Evolutionary conservation across 768 basidiomycete species (phyloP).

Genomic region (Leccinum olivaceopallidum): DNA sequence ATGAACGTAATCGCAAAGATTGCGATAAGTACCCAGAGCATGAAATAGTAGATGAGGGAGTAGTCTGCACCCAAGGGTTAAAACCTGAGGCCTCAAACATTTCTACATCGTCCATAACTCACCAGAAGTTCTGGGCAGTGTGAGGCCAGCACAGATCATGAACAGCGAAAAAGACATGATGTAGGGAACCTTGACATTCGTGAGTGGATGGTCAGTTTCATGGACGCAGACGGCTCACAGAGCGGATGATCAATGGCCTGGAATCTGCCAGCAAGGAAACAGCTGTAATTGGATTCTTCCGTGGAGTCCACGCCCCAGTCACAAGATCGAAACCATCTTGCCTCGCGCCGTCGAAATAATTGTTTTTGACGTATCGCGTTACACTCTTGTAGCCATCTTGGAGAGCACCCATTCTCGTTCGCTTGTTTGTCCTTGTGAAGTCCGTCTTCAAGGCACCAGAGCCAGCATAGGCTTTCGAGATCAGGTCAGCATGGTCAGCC

Average conservation of each 20-base stretch:
- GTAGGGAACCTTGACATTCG: slow-evolving; percentile 72
- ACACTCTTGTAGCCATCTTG: slow-evolving; percentile 87
- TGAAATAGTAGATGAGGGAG: slow-evolving; percentile 81
- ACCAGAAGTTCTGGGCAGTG: slow-evolving; percentile 88
- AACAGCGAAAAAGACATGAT: slow-evolving; percentile 77
- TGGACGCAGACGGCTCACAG: slow-evolving; percentile 51
- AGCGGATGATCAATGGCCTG: slow-evolving; percentile 80
- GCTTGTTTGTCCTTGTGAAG: slow-evolving; percentile 90
- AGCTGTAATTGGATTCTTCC: slow-evolving; percentile 67
- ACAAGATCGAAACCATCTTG: slow-evolving; percentile 95
- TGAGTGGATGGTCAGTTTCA: slow-evolving; percentile 5
- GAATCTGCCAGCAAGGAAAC: slow-evolving; percentile 74
- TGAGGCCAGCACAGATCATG: slow-evolving; percentile 85
- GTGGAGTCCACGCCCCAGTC: slow-evolving; percentile 89
- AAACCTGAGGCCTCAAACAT: neutral
- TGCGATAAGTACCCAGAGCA: slow-evolving; percentile 75
- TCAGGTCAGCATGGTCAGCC: slow-evolving; percentile 94
- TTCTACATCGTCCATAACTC: slow-evolving; percentile 30
- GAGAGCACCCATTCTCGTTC: slow-evolving; percentile 75
- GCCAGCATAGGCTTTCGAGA: slow-evolving; percentile 90
- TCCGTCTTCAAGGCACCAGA: slow-evolving; percentile 97
- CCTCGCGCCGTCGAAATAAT: slow-evolving; percentile 92
- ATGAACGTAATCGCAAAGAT: slow-evolving; percentile 69
- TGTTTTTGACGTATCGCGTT: slow-evolving; percentile 91
- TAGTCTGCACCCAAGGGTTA: slow-evolving; percentile 54